Evolutionary conservation across 768 basidiomycete genomes (phyloP), one percentile per base, ranked within the genome.

Genomic region (Boletus speciosus): DNA sequence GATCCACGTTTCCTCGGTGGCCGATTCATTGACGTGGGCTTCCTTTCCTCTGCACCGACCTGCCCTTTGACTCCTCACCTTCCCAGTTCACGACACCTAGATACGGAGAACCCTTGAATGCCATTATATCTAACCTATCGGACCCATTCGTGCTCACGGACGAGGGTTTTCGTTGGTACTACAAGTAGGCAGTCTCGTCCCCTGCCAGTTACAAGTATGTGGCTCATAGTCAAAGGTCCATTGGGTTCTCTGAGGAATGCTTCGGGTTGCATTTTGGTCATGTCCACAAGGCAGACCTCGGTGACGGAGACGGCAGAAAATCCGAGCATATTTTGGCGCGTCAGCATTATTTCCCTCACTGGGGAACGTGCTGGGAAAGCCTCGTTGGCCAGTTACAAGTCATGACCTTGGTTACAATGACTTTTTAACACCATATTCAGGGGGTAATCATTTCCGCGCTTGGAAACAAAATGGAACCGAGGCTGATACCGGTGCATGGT

Each of bases 281-380:
- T 55, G 73, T 85, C 34, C 92, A 94, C 65, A 75, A 83, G 44
- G 93, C 92, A 14, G 77, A 94, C 67, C 80, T 94, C 8, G 92
- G 92, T 27, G 92, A 94, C 61, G 92, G 91, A 1, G 82, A 86
- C 49, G 84, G 84, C 3, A 78, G 78, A 62, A 85, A 85, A 65
- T 66, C 73, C 0, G 86, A 94, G 65, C 78, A 83, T 56, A 80
- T 84, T 65, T 79, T 93, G 44, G 85, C 84, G 23, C 81, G 92
- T 23, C 91, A 94, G 61, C 76, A 85, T 57, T 92, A 90, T 70
- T 80, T 81, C 60, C 89, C 90, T 5, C 71, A 85, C 35, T 85
- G 83, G 79, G 92, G 92, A 27, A 90, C 90, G 0, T 94, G 92
- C 69, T 91, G 92, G 88, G 91, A 94, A 76, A 90, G 83, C 61